These are phyloP conservation scores for Aspergillus sp. DNA, from an alignment of 2,329 filamentous ascomycete species.

Conservation along the genomic window DNA sequence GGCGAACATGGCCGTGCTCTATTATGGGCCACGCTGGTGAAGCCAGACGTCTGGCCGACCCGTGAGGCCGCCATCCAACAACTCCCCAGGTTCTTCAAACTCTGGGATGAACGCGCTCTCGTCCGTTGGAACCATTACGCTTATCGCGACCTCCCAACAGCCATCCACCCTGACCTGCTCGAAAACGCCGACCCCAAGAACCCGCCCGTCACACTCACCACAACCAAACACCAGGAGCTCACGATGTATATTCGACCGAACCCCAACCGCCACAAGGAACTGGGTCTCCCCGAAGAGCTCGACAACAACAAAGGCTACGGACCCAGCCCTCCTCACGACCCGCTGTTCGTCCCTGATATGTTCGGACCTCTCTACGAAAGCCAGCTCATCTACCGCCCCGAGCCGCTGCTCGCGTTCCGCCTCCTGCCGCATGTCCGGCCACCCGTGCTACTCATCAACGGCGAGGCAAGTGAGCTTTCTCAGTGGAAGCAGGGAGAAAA, in stretches of 20 bases:
- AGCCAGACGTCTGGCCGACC: slow-evolving; percentile 72
- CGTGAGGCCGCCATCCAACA: slow-evolving; percentile 56
- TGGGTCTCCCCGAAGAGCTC: slow-evolving; percentile 27
- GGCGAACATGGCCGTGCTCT: neutral
- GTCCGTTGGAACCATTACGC: slow-evolving; percentile 67
- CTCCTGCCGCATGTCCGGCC: slow-evolving; percentile 11
- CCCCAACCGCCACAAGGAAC: slow-evolving; percentile 25
- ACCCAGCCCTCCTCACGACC: slow-evolving; percentile 5
- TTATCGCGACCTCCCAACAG: slow-evolving; percentile 63
- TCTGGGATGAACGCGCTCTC: slow-evolving; percentile 75
- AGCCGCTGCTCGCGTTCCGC: slow-evolving; percentile 8
- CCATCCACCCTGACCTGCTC: slow-evolving; percentile 1
- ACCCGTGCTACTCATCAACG: slow-evolving; percentile 1
- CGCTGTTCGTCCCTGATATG: slow-evolving; percentile 11
- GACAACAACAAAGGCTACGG: neutral
- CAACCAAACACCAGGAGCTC: slow-evolving; percentile 73
- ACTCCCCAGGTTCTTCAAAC: slow-evolving; percentile 58
- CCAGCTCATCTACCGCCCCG: slow-evolving; percentile 6
- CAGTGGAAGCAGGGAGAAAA: slow-evolving; percentile 21
- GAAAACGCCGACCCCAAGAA: neutral
- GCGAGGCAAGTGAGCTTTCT: slow-evolving; percentile 21
- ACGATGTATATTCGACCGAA: slow-evolving; percentile 33
- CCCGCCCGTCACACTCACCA: slow-evolving; percentile 60
- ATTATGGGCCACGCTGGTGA: neutral
- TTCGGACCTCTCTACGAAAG: neutral